A percentile compares a stretch with the other conserved stretches of the same genome.
Conservation (phyloP, 352 stramenopile genomes). For the Pythium chondricola region DNA sequence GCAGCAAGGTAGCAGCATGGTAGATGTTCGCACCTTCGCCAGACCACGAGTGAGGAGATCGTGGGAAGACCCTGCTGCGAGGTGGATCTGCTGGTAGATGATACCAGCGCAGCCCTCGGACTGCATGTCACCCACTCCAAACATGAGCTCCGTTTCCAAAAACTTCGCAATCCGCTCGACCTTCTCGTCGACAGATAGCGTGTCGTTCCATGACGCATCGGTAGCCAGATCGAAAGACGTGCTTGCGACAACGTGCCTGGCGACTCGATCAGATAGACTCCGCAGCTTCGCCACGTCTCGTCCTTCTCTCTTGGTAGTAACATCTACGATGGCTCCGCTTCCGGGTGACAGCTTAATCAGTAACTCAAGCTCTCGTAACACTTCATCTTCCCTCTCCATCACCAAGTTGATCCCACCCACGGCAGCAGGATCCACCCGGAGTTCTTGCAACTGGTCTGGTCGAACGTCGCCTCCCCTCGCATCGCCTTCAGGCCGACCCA, state of each 20-base stretch:
- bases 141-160: conserved; percentile 64
- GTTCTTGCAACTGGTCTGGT: conserved; percentile 45
- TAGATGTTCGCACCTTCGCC: conserved; percentile 22
- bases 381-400: conserved; percentile 65
- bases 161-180: conserved; percentile 44
- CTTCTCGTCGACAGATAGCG: conserved; percentile 22
- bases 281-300: conserved; percentile 23
- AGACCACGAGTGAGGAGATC: conserved; percentile 28
- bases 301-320: conserved; percentile 42
- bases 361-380: conserved; percentile 58
- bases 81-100: conserved; percentile 66
- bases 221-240: conserved; percentile 43
- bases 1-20: neutral
- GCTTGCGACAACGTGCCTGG: conserved; percentile 41
- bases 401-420: conserved; percentile 41
- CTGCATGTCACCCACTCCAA: conserved; percentile 30
- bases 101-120: conserved; percentile 28
- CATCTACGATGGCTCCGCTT: conserved; percentile 38
- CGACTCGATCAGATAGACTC: conserved; percentile 27
- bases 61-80: no score
- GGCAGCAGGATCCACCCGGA: conserved; percentile 33
- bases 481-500: no score
- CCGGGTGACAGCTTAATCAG: conserved; percentile 11
- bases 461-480: conserved; percentile 32
- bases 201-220: conserved; percentile 7